phyloP scores from a whole-genome alignment of 1,284 basidiomycete genomes.

The Flammula alnicola region DNA sequence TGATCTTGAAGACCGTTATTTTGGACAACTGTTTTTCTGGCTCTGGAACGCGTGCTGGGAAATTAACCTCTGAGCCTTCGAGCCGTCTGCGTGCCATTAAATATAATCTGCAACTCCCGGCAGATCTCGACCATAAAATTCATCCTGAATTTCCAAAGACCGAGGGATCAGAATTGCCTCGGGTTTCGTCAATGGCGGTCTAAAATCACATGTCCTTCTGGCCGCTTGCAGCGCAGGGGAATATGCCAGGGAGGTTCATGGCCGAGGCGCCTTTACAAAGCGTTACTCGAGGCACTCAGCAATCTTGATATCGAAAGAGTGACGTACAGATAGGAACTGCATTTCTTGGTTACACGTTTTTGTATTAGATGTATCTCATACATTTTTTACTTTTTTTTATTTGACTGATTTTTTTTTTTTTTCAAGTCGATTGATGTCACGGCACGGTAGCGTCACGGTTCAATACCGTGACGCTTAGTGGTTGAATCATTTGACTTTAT shows the following conservation, averaged over 20 bases:
- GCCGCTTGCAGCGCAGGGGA: slow-evolving; percentile 7
- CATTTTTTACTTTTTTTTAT: no score
- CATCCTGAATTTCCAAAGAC: not conserved
- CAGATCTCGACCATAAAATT: not conserved
- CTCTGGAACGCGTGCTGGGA: slow-evolving; percentile 1
- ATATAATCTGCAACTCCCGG: slow-evolving; percentile 1
- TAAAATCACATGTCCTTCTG: slow-evolving; percentile 8
- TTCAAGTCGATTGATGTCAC: no score
- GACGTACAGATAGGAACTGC: not conserved
- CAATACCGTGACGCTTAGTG: no score
- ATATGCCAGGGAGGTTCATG: slow-evolving; percentile 2
- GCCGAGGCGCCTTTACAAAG: slow-evolving; percentile 9
- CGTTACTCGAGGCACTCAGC: not conserved
- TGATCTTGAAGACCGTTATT: slow-evolving; percentile 2
- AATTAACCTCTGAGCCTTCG: not conserved
- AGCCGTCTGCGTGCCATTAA: not conserved
- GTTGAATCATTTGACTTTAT: no score
- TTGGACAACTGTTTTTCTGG: slow-evolving; percentile 11
- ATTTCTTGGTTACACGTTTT: no score
- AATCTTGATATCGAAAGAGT: not conserved
- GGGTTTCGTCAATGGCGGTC: not conserved
- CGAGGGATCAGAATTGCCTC: not conserved
- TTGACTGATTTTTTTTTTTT: no score
- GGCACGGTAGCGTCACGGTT: no score
- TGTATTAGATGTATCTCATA: no score